phyloP scores from a whole-genome alignment of 2,329 filamentous ascomycete genomes.

The Cryphonectria carpinicola region DNA sequence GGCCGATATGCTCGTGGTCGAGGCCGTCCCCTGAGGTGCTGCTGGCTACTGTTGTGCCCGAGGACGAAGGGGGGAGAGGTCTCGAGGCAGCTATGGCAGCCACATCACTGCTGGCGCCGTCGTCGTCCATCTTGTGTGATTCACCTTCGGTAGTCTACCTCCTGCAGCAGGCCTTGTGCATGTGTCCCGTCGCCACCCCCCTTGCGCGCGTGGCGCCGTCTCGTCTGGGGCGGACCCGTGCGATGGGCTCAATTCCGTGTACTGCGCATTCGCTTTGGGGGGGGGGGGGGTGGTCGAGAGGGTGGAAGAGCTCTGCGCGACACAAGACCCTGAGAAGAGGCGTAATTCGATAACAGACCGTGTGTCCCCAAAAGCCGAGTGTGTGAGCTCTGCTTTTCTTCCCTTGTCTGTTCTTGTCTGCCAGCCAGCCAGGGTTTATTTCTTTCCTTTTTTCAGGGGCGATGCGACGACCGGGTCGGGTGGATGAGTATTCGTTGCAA shows the following conservation, averaged over 20 bases:
- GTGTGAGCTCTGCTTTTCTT: background rate
- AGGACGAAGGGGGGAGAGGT: slow-evolving; percentile 25
- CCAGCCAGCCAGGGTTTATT: background rate
- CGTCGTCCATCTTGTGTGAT: slow-evolving; percentile 16
- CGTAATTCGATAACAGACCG: background rate
- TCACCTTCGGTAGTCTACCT: background rate
- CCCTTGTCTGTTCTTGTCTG: background rate
- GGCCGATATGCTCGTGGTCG: slow-evolving; percentile 14
- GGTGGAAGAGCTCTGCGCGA: background rate
- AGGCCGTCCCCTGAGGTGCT: slow-evolving; percentile 3
- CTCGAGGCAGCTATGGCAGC: slow-evolving; percentile 21
- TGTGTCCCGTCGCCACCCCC: background rate
- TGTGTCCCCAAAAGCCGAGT: background rate
- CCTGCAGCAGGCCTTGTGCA: background rate
- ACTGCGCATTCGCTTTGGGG: background rate
- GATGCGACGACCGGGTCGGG: background rate
- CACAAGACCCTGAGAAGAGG: background rate
- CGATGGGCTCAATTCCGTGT: background rate
- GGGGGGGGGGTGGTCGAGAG: too few species aligned
- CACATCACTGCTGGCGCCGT: slow-evolving; percentile 14
- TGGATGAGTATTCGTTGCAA: background rate
- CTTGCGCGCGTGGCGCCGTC: slow-evolving; percentile 14
- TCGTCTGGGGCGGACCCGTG: background rate
- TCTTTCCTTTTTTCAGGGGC: background rate
- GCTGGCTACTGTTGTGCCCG: slow-evolving; percentile 16